Base-by-base conservation (phyloP, 1,139 yeast species). In the Suhomyces atakaporum region DNA sequence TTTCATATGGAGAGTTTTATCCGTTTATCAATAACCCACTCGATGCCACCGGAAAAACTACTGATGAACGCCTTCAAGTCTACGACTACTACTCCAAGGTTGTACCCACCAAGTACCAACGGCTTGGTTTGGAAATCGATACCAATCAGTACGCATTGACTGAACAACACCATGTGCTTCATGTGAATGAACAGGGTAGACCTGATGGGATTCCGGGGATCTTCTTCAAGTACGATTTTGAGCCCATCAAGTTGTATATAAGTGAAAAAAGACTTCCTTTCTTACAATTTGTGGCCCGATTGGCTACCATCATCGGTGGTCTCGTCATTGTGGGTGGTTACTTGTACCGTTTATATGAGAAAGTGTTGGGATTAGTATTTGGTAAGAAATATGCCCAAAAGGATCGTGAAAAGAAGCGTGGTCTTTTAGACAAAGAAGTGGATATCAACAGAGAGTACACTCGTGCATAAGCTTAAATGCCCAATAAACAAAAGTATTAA, bases 121-220 rank as follows among this genome's bases (percentile, higher is more conserved):
- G 84, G 49, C 65, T 88, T 38, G 96, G 96, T 3, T 69, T 81
- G 9, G 72, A 65, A 16, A 69, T 92, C 10, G 84, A 84, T 41
- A 89, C 98, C 5, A 84, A 84, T 54, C 97, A 90, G 60, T 92
- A 87, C 59, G 82, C 97, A 0, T 75, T 88, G 21, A 81, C 85
- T 8, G 86, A 81, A 51, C 73, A 70, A 33, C 71, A 61, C 43
- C 51, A 42, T 14, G 54, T 41, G 3, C 45, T 51, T 33, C 36
- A 41, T n/a, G 52, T 54, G 18, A 57, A 58, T 35, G 50, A 54
- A 14, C 45, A 47, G 5, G 58, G 58, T 1, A 31, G 37, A 7
- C 64, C 66, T 0, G 53, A 50, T 25, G 73, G 69, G 7, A 56
- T 73, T 3, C 96, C 97, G 2, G 97, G 97, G 0, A 81, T 92